Evolutionary conservation across 768 basidiomycete species (phyloP), one percentile per base, ranked within the genome.

Genomic region (Pseudohyphozyma bogoriensis): DNA sequence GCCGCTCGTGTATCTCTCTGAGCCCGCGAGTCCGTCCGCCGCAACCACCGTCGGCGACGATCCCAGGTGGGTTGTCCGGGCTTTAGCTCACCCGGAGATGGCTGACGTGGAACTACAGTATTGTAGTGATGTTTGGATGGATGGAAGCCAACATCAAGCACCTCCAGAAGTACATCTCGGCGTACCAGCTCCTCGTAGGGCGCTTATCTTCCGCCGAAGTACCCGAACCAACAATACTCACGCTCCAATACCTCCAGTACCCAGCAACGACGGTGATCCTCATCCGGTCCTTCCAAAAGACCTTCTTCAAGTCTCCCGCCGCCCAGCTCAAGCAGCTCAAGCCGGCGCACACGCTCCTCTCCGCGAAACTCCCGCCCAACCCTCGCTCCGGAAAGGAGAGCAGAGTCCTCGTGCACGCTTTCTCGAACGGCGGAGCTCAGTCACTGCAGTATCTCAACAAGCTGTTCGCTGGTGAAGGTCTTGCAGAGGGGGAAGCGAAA

Each of bases 391-490:
- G 37, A 26, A 29, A 39, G 33, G 9, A 22, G 24, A 47, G 55
- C 32, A 29, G 32, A 0, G 24, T 64, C 2, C 47, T 69, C 12
- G 58, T 69, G 4, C 68, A 69, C 44, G 56, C 50, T n/a, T 63
- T 66, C 29, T 62, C 60, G 15, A 69, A 69, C 42, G 67, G 67
- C 36, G 58, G 61, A 13, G 58, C 58, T 35, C 35, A 54, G 51
- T 55, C 36, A 26, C 32, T 59, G 35, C 55, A 51, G 40, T 47
- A 31, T 37, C 51, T 58, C 31, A 66, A 62, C 39, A 55, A 60
- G 36, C 57, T 62, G 22, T 24, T 26, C 10, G 12, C 42, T 59
- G 1, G 36, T 28, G 9, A 15, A 20, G 32, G n/a, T n/a, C n/a
- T 15, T 11, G 31, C 11, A 10, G 20, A 32, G 20, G 6, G 28